phyloP scores from a whole-genome alignment of 1,284 basidiomycete species.

The Marasmius tenuissimus region DNA sequence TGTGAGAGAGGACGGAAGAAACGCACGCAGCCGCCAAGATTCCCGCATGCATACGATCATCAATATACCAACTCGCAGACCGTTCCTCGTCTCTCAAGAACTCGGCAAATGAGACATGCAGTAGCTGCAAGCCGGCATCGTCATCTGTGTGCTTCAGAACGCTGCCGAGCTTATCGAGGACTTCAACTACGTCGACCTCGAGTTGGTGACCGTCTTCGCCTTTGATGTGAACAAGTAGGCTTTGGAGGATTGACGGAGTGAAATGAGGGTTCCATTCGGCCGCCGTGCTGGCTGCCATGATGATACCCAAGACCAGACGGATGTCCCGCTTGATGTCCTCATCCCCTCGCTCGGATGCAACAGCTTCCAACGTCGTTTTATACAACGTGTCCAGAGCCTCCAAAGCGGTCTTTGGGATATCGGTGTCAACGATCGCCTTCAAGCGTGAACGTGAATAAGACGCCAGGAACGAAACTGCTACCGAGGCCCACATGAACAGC shows the following conservation, averaged over 20 bases:
- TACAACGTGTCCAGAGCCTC: not conserved
- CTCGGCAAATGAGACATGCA: slow-evolving; percentile 9
- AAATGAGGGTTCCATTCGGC: not conserved
- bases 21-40: not conserved
- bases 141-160: not conserved
- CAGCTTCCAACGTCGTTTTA: not conserved
- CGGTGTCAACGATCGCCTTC: not conserved
- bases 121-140: not conserved
- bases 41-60: not conserved
- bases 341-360: not conserved
- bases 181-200: not conserved
- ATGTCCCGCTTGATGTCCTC: not conserved
- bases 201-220: not conserved
- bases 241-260: not conserved
- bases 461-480: not conserved
- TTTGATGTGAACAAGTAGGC: not conserved
- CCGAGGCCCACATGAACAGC: slow-evolving; percentile 9
- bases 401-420: not conserved
- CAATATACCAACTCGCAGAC: slow-evolving; percentile 3
- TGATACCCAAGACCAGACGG: not conserved
- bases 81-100: not conserved
- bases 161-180: not conserved
- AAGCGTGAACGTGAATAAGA: not conserved
- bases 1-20: too few relatives aligned
- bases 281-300: not conserved